phyloP scores from a whole-genome alignment of 2,329 filamentous ascomycete genomes.

The Helotiales sp. region DNA sequence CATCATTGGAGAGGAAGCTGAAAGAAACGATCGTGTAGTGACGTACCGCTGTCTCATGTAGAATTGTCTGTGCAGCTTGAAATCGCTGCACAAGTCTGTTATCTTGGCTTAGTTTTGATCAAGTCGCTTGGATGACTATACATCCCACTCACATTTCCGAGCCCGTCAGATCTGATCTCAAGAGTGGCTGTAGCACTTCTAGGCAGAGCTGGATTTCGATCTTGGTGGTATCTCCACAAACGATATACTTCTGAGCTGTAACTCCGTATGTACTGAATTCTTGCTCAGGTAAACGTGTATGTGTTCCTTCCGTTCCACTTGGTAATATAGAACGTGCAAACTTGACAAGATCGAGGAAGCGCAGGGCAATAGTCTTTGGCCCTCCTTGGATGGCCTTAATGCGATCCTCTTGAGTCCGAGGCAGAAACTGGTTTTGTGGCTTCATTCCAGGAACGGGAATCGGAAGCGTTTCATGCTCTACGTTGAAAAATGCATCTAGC shows the following conservation, averaged over 20 bases:
- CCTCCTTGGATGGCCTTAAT: neutral
- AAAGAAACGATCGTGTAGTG: too few relatives aligned
- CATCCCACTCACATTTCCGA: neutral
- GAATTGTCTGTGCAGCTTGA: neutral
- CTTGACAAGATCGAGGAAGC: neutral
- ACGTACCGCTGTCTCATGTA: neutral
- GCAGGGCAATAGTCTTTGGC: neutral
- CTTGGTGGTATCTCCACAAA: neutral
- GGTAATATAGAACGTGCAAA: neutral
- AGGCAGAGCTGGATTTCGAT: neutral
- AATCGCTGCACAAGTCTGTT: neutral
- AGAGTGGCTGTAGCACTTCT: neutral
- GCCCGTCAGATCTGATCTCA: neutral
- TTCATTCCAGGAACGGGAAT: neutral
- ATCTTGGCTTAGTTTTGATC: neutral
- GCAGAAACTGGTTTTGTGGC: neutral
- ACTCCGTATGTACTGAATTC: neutral
- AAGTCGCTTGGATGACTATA: too few relatives aligned
- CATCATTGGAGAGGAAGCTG: neutral
- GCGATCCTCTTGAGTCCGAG: neutral
- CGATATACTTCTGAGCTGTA: neutral
- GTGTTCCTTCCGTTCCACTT: neutral
- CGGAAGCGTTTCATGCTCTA: neutral
- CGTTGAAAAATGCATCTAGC: neutral
- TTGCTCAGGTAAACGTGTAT: neutral